phyloP scores from a whole-genome alignment of 2,329 filamentous ascomycete genomes.

The Dendrostoma leiphaemia region DNA sequence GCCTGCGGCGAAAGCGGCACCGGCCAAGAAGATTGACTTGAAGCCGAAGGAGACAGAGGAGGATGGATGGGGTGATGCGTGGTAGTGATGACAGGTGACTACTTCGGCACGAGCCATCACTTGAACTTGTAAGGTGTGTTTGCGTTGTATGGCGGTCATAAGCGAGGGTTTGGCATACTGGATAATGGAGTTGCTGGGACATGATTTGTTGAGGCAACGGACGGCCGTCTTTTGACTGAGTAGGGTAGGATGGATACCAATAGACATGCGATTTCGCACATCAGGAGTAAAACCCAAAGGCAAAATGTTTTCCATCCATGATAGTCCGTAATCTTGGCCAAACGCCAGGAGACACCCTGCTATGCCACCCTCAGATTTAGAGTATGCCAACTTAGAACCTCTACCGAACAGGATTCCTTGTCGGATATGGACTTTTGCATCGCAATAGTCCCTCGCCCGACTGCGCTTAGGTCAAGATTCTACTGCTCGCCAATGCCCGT shows the following conservation, averaged over 20 bases:
- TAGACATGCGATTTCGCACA: too few relatives aligned
- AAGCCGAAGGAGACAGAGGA: slow-evolving; percentile 60
- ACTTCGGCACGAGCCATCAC: background rate
- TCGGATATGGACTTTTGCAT: background rate
- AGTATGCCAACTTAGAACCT: background rate
- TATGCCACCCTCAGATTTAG: background rate
- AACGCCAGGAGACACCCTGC: background rate
- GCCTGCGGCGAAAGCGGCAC: slow-evolving; percentile 40
- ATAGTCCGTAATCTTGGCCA: background rate
- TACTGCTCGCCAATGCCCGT: too few relatives aligned
- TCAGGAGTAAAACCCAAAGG: too few relatives aligned
- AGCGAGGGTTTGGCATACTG: slow-evolving; percentile 3
- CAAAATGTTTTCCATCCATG: background rate
- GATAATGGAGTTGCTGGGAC: slow-evolving; percentile 13
- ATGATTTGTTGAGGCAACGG: background rate
- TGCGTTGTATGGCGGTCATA: background rate
- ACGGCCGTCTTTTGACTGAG: background rate
- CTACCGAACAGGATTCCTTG: too few relatives aligned
- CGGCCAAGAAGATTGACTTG: slow-evolving; percentile 66
- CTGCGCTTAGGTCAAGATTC: too few relatives aligned
- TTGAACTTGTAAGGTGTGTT: slow-evolving; percentile 9
- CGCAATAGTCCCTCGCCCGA: background rate
- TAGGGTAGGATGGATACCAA: background rate
- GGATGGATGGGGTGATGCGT: slow-evolving; percentile 65
- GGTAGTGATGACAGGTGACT: slow-evolving; percentile 38